A percentile compares a stretch with the other conserved stretches of the same genome.
phyloP scores from a whole-genome alignment of 176 grass and related monocot genomes.

The Rhipidocladum racemiflorum region DNA sequence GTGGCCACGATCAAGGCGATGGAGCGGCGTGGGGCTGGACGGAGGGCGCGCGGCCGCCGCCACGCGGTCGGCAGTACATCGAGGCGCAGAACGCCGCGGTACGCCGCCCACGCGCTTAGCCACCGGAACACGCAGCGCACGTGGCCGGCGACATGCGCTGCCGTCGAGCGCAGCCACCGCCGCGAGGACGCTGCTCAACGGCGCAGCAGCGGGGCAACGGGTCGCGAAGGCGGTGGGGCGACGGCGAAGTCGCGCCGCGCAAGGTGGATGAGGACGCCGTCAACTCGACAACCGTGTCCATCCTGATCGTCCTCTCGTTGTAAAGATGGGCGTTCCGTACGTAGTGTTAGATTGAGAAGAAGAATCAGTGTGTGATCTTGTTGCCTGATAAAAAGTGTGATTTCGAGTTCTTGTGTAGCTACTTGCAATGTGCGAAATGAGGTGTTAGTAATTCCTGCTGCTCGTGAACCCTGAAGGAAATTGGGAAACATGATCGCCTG shows the following conservation, averaged over 20 bases:
- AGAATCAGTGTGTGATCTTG: neutral
- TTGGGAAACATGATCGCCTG: neutral
- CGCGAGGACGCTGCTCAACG: conserved; percentile 34
- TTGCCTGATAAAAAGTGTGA: neutral
- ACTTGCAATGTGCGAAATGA: neutral
- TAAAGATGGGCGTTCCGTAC: neutral
- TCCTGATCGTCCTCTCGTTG: conserved; percentile 25
- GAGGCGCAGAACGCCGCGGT: conserved; percentile 43
- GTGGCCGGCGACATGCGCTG: conserved; percentile 37
- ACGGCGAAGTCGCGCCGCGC: neutral
- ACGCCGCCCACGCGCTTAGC: conserved; percentile 45
- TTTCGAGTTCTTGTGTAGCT: neutral
- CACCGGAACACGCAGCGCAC: neutral
- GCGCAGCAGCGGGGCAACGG: too few relatives aligned
- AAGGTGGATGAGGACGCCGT: conserved; percentile 41
- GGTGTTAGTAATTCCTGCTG: neutral
- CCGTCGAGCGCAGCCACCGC: conserved; percentile 23
- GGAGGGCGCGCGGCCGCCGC: neutral
- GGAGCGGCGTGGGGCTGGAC: conserved; percentile 27
- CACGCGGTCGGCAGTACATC: conserved; percentile 38
- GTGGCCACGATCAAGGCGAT: conserved; percentile 35
- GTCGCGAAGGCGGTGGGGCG: too few relatives aligned
- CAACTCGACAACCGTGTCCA: conserved; percentile 13
- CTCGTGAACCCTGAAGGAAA: neutral
- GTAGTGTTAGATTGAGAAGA: neutral